Base-by-base conservation (phyloP, 2,329 filamentous ascomycete species). In the Paracorniculantispora psalliotae region DNA sequence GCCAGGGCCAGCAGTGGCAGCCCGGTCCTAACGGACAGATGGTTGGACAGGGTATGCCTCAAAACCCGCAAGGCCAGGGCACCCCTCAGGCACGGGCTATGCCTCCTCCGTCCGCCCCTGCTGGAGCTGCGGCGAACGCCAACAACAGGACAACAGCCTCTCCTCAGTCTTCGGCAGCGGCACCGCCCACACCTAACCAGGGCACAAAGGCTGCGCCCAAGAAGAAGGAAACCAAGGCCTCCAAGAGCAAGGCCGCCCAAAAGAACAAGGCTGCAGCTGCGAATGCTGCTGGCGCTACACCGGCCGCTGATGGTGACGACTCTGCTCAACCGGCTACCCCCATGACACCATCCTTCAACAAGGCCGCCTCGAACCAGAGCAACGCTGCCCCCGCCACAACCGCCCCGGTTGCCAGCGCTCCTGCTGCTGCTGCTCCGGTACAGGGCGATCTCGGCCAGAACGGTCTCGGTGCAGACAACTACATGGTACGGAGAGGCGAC, bases 101-200 rank as follows among this genome's bases (percentile, higher is more conserved):
- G 86, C 84, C 85, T 23, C 86, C 86, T 3, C 86, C 86, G 7
- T 85, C 84, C 15, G 84, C 84, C 25, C 84, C 85, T 12, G 75
- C 75, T 2, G 56, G 48, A 2, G 74, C 73, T 3, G 71, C 74
- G 17, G 77, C 77, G 59, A 80, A 79, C 64, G 77, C 79, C 57
- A 82, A 83, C 65, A 81, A 78, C 63, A 77, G 81, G 57, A 80
- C 77, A 44, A 81, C 84, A 15, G 82, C 82, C 13, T 86, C 85
- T 19, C 86, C 85, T 25, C 85, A 87, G 65, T 81, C 83, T 64
- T 81, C 81, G 62, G 84, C 81, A 61, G 81, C 84, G 7, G 88
- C 87, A 37, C 90, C 90, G 1, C 90, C 90, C 1, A 94, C 90
- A 4, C 90, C 90, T 1, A 86, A 84, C 54, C 88, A 91, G 69